A percentile compares a stretch with the other conserved stretches of the same genome.
Conservation (phyloP, 805 yeast genomes). For the Nakazawaea siamensis region DNA sequence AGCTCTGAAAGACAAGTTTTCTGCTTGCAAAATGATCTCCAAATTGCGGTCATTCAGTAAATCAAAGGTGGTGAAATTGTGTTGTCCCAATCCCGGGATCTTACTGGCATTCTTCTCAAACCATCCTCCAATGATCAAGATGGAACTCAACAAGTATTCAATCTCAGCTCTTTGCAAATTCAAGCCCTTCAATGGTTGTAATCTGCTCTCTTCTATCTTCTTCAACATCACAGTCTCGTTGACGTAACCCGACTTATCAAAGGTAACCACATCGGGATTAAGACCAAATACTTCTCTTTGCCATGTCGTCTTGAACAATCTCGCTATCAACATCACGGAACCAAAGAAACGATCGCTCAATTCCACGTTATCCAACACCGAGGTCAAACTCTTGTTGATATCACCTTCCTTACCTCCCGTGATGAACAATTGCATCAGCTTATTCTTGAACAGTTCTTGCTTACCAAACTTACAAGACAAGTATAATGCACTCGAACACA, state of each 20-base stretch:
- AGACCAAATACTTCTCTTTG: slow-evolving; percentile 51
- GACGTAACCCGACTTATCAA: slow-evolving; percentile 26
- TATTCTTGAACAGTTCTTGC: slow-evolving; percentile 37
- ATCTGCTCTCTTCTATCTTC: slow-evolving; percentile 34
- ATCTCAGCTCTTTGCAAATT: slow-evolving; percentile 41
- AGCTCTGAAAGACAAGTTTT: slow-evolving; percentile 79
- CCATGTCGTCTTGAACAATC: slow-evolving; percentile 81
- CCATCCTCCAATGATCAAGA: slow-evolving; percentile 60
- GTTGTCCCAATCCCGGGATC: slow-evolving; percentile 56
- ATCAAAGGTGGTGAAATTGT: slow-evolving; percentile 42
- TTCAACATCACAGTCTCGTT: slow-evolving; percentile 23
- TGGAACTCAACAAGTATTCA: slow-evolving; percentile 65
- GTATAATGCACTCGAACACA: slow-evolving; percentile 82
- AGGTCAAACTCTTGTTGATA: slow-evolving; percentile 24
- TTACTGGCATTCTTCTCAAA: slow-evolving; percentile 56
- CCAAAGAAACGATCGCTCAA: slow-evolving; percentile 91
- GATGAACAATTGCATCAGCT: slow-evolving; percentile 42
- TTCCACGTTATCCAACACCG: slow-evolving; percentile 64
- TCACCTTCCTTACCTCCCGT: slow-evolving; percentile 48
- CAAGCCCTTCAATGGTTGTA: slow-evolving; percentile 28
- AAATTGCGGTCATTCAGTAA: slow-evolving; percentile 31
- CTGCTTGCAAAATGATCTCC: slow-evolving; percentile 79
- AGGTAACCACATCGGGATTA: slow-evolving; percentile 21
- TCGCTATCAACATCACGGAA: slow-evolving; percentile 65
- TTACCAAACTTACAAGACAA: slow-evolving; percentile 71